phyloP scores from a whole-genome alignment of 306 rosid genomes.

The Cajanus cajan region DNA sequence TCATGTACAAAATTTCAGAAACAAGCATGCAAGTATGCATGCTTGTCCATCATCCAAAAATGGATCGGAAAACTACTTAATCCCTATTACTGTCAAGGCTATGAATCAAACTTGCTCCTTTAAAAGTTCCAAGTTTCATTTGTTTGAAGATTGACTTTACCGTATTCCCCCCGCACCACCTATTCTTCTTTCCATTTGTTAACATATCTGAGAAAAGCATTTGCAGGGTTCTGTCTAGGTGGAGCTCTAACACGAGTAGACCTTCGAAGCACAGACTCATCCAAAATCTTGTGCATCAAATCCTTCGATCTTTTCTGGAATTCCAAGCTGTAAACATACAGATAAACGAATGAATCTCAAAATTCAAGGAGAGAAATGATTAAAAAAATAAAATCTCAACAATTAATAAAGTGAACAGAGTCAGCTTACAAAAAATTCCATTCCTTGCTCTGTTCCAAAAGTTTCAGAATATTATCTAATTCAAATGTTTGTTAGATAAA shows the following conservation, averaged over 20 bases:
- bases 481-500: not conserved
- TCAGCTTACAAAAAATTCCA: not conserved
- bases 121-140: not conserved
- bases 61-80: constrained; percentile 25
- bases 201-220: constrained; percentile 75
- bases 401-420: not conserved
- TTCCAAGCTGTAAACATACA: constrained; percentile 47
- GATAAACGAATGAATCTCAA: not conserved
- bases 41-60: constrained; percentile 33
- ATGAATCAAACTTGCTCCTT: not conserved
- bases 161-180: not conserved
- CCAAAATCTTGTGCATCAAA: constrained; percentile 53
- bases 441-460: not conserved
- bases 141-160: not conserved
- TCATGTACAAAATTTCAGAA: constrained; percentile 39
- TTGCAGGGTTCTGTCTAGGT: constrained; percentile 75
- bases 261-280: constrained; percentile 76
- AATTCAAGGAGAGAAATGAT: not conserved
- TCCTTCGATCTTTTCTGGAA: constrained; percentile 70
- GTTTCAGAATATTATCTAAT: not conserved
- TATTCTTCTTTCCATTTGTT: constrained; percentile 87
- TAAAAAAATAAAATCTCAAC: not conserved
- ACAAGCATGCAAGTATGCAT: constrained; percentile 23
- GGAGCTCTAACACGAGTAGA: constrained; percentile 95
- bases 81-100: constrained; percentile 12